These are phyloP conservation scores for Durotheca rogersii DNA, from an alignment of 495 filamentous ascomycete species.

Conservation along the genomic window DNA sequence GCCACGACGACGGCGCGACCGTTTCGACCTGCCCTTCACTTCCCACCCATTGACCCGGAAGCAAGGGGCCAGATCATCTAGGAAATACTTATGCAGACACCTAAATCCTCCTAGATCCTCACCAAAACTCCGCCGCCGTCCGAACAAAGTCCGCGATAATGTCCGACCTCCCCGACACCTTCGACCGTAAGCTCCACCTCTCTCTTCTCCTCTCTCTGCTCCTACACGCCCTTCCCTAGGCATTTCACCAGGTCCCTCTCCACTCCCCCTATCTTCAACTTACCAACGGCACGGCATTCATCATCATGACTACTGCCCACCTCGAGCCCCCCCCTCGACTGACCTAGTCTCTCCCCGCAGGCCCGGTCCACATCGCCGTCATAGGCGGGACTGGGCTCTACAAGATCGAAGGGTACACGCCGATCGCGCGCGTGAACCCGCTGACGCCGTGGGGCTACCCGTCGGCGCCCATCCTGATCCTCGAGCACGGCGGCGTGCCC, in stretches of 20 bases:
- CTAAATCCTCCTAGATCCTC: background rate
- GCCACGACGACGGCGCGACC: background rate
- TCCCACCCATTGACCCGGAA: background rate
- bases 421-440: slow-evolving; percentile 70
- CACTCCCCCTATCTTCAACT: slow-evolving; percentile 11
- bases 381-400: slow-evolving; percentile 94
- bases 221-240: slow-evolving; percentile 2
- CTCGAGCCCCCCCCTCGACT: too few relatives aligned
- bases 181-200: slow-evolving; percentile 46
- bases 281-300: too few relatives aligned
- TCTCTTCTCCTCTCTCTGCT: slow-evolving; percentile 1
- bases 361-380: slow-evolving; percentile 83
- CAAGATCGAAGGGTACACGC: slow-evolving; percentile 68
- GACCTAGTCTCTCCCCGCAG: slow-evolving; percentile 54
- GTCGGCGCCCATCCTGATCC: slow-evolving; percentile 86
- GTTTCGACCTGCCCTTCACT: background rate
- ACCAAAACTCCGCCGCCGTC: background rate
- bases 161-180: slow-evolving; percentile 57
- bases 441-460: slow-evolving; percentile 89
- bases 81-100: too few relatives aligned
- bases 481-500: slow-evolving; percentile 76
- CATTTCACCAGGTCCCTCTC: background rate
- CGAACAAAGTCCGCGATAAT: slow-evolving; percentile 48
- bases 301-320: too few relatives aligned
- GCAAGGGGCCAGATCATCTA: too few relatives aligned